Evolutionary conservation across 768 basidiomycete species (phyloP).

Genomic region (Russula foetens): DNA sequence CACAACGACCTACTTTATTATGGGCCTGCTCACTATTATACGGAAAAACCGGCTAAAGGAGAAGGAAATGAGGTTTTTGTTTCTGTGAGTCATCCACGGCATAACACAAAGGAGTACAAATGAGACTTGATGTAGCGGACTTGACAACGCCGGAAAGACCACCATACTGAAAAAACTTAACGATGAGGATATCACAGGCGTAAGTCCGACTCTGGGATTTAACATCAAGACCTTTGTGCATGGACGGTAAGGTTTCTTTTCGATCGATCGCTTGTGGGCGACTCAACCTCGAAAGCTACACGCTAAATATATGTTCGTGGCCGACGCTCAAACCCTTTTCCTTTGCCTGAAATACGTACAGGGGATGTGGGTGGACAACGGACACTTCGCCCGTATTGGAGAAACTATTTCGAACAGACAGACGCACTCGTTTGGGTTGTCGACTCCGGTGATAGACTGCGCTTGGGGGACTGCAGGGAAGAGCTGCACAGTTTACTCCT

Average conservation of each 20-base stretch:
- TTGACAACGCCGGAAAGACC: constrained; percentile 98
- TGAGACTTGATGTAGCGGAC: constrained; percentile 48
- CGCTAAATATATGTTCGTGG: constrained; percentile 67
- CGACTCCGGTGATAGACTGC: constrained; percentile 85
- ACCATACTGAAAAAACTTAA: constrained; percentile 95
- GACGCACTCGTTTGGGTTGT: constrained; percentile 99
- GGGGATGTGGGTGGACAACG: constrained; percentile 99
- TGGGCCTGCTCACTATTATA: constrained; percentile 96
- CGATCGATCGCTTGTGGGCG: neutral
- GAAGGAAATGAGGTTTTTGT: constrained; percentile 92
- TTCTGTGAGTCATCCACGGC: constrained; percentile 52
- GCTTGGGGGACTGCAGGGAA: constrained; percentile 82
- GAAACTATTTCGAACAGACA: constrained; percentile 98
- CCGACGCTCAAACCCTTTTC: neutral
- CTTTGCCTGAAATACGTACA: constrained; percentile 26
- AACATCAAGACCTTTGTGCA: constrained; percentile 97
- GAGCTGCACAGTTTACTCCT: constrained; percentile 81
- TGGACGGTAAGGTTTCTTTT: constrained; percentile 54
- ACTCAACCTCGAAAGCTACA: constrained; percentile 41
- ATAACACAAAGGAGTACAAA: neutral
- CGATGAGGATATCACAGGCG: constrained; percentile 78
- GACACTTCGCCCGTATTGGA: constrained; percentile 94
- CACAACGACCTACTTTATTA: constrained; percentile 24
- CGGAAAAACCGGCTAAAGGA: constrained; percentile 94
- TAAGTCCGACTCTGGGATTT: constrained; percentile 95